Base-by-base conservation (phyloP, 73 alveolate species). In the Symbiodinium pilosum region DNA sequence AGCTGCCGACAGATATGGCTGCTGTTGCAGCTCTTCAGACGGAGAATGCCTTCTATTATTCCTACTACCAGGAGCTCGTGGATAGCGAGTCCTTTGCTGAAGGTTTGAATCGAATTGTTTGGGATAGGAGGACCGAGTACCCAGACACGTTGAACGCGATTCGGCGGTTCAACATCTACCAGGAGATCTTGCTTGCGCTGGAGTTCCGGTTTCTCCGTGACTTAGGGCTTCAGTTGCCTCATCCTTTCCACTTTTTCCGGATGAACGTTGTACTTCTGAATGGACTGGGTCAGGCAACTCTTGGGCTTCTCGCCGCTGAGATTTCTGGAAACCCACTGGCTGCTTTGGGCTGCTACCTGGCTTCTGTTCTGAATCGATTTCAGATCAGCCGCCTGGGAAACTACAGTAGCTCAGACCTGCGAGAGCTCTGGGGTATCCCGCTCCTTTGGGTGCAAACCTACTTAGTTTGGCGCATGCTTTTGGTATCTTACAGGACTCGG, bases 161-260 rank as follows among this genome's bases (percentile, higher is more conserved):
- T 56, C 98, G 98, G 18, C 51, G 98, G 41, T 93, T 93, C 98
- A 93, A 93, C 84, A 93, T 93, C 85, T 93, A 93, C 69, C 98
- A 93, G 98, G 97, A 91, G 88, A 91, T 91, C 88, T 40, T 91
- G 52, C 44, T 91, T 39, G 97, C 97, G n/a, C 52, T 91, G 26
- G 97, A 91, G 77, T 91, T 68, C 47, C 97, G 97, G 24, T 12
- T 68, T 7, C 26, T 43, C 81, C 36, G 97, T 2, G 9, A 18
- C 43, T 73, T 73, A 12, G 77, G 81, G 41, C 9, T 68, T 16
- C 81, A 64, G 24, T 38, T 91, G 97, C 97, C 97, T 41, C 89
- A 91, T 43, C 97, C 97, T 26, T 91, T 91, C 38, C 89, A 91
- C 54, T 91, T 91, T 88, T 91, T 91, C 88, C 44, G 97, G 51